Conservation (phyloP, 768 basidiomycete species). For the Leccinellum rugosiceps region DNA sequence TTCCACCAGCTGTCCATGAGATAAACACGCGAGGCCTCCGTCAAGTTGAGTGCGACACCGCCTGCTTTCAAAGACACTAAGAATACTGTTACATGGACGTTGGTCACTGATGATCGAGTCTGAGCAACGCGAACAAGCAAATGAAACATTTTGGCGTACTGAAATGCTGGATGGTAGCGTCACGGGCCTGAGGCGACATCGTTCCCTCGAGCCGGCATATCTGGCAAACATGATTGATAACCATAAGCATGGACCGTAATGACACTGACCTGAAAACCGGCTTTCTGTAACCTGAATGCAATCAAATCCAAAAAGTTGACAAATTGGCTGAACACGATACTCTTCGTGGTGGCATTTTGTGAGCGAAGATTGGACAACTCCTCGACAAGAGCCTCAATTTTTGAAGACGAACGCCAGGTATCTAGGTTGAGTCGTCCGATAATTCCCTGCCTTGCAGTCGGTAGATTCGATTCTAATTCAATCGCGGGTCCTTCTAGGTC, state of each 20-base stretch:
- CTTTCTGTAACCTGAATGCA: conserved; percentile 85
- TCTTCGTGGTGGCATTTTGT: conserved; percentile 90
- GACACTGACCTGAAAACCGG: conserved; percentile 77
- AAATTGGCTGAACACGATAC: conserved; percentile 95
- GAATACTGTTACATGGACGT: conserved; percentile 94
- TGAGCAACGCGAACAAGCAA: neutral
- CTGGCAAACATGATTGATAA: conserved; percentile 35
- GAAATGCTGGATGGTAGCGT: conserved; percentile 92
- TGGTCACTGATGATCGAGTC: conserved; percentile 61
- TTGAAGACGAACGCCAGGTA: conserved; percentile 93
- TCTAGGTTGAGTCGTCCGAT: conserved; percentile 86
- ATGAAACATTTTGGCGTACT: conserved; percentile 46
- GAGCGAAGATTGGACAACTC: conserved; percentile 82
- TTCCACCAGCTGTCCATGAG: conserved; percentile 99
- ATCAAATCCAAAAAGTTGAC: conserved; percentile 92
- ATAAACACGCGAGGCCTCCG: conserved; percentile 90
- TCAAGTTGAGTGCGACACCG: conserved; percentile 87
- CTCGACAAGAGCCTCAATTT: conserved; percentile 95
- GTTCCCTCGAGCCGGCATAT: conserved; percentile 93
- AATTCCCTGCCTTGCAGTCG: conserved; percentile 77
- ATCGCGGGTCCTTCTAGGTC: conserved; percentile 94
- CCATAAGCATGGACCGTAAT: neutral
- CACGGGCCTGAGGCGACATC: conserved; percentile 95
- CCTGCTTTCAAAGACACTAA: conserved; percentile 95
- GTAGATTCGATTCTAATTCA: conserved; percentile 64